phyloP scores from a whole-genome alignment of 2,329 filamentous ascomycete genomes.

The Pseudocercospora cruenta region DNA sequence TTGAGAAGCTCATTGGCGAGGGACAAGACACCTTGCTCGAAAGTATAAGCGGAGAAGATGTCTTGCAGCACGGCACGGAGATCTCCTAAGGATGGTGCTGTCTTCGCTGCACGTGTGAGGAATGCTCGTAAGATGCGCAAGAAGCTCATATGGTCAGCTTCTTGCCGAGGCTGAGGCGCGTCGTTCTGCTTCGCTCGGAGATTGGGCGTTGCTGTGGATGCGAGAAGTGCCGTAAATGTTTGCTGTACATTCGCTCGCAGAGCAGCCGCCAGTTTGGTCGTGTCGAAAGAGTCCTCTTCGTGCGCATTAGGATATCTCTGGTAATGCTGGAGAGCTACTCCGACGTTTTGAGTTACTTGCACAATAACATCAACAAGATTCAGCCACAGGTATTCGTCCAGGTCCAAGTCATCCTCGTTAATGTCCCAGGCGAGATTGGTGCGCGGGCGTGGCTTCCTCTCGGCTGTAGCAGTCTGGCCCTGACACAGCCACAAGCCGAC shows the following conservation, averaged over 20 bases:
- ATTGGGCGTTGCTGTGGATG: conserved; percentile 65
- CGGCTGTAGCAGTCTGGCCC: conserved; percentile 69
- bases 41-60: conserved; percentile 93
- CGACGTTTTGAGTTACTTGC: conserved; percentile 52
- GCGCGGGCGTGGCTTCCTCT: conserved; percentile 38
- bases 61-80: conserved; percentile 81
- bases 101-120: conserved; percentile 76
- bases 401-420: conserved; percentile 60
- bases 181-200: conserved; percentile 28
- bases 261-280: conserved; percentile 64
- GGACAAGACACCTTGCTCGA: conserved; percentile 82
- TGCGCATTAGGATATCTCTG: conserved; percentile 39
- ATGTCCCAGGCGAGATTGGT: conserved; percentile 47
- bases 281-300: conserved; percentile 49
- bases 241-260: conserved; percentile 84
- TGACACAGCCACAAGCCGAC: conserved; percentile 97
- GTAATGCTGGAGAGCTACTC: conserved; percentile 28
- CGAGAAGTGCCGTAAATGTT: conserved; percentile 83
- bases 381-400: conserved; percentile 68
- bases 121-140: conserved; percentile 88
- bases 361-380: conserved; percentile 67
- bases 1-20: conserved; percentile 87
- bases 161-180: background rate
- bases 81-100: conserved; percentile 84
- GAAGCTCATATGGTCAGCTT: conserved; percentile 68